A percentile compares a stretch with the other conserved stretches of the same genome.
Evolutionary conservation across 805 yeast species (phyloP).

Genomic region (Blastobotrys parvus): DNA sequence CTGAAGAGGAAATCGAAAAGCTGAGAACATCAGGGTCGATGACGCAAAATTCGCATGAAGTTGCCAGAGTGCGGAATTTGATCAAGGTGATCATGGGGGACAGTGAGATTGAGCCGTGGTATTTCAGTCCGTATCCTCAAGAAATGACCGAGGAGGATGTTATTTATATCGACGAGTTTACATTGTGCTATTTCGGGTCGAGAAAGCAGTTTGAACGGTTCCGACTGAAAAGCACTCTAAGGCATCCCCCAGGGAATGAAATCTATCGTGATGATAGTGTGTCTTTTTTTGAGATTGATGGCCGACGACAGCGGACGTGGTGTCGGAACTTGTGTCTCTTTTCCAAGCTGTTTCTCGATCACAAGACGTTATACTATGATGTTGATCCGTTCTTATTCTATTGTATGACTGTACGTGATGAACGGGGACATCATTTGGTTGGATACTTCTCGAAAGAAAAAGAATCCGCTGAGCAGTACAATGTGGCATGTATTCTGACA

Average conservation of each 20-base stretch:
- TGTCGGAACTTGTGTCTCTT: constrained; percentile 88
- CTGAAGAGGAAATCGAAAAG: constrained; percentile 90
- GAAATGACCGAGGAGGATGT: constrained; percentile 90
- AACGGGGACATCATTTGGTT: constrained; percentile 87
- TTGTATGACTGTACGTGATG: constrained; percentile 88
- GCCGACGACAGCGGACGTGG: constrained; percentile 93
- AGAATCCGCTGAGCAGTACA: constrained; percentile 90
- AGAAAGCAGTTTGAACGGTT: constrained; percentile 87
- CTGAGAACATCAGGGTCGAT: constrained; percentile 93
- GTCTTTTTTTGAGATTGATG: constrained; percentile 95
- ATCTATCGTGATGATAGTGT: constrained; percentile 88
- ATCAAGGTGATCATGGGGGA: constrained; percentile 75
- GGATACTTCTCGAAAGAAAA: constrained; percentile 97
- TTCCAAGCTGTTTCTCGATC: constrained; percentile 88
- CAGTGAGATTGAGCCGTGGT: constrained; percentile 96
- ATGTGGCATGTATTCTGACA: constrained; percentile 94
- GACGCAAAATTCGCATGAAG: constrained; percentile 83
- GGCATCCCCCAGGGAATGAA: constrained; percentile 98
- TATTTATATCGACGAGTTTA: constrained; percentile 84
- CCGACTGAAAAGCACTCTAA: constrained; percentile 75
- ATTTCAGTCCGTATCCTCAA: constrained; percentile 93
- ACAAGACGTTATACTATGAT: constrained; percentile 92
- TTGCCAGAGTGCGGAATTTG: constrained; percentile 83
- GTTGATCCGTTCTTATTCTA: constrained; percentile 96
- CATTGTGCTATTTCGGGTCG: constrained; percentile 82